Base-by-base conservation (phyloP, 2,329 filamentous ascomycete genomes). In the Monosporascus sp. region DNA sequence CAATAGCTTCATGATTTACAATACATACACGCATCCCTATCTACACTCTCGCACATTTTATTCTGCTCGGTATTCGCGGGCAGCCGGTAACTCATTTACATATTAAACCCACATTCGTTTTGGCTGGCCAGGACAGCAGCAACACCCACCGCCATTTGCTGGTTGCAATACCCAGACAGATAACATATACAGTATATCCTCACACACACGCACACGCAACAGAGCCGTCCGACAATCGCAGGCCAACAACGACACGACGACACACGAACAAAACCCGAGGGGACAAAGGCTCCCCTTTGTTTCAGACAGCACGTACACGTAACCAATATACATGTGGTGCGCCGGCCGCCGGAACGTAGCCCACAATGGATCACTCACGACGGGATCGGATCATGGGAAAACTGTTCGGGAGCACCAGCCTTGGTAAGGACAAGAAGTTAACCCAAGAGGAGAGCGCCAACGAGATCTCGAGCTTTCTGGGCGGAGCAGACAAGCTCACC, bases 391-490 rank as follows among this genome's bases (percentile, higher is more conserved):
- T 86, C 47, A 86, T 86, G 78, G 82, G 82, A 59, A 85, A 83
- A 72, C 72, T 86, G 54, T 85, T 85, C 63, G 75, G 75, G 68
- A 58, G 63, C 69, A 64, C 70, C 69, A 62, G 65, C 68, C 59
- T 68, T 73, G 65, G 53, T 61, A 57, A 62, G 61, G 60, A 69
- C 56, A 63, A 56, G 48, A 68, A 64, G 52, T 47, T 60, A 48
- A 66, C 68, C 56, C 77, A 73, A 63, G 72, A 74, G 55, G 67
- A 71, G 55, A 75, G 76, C 51, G 68, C 72, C 58, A 76, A 74
- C 60, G 77, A 81, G 49, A 73, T 87, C 57, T 77, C 84, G 63
- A 78, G 79, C 58, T 86, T 86, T 67, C 73, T 87, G 50, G 78
- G 79, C 55, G 72, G 76, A 38, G 70, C 79, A 55, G 81, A 86